Evolutionary conservation across 179 eudicot genomes (phyloP).

Genomic region (Heliamphora pulchella): DNA sequence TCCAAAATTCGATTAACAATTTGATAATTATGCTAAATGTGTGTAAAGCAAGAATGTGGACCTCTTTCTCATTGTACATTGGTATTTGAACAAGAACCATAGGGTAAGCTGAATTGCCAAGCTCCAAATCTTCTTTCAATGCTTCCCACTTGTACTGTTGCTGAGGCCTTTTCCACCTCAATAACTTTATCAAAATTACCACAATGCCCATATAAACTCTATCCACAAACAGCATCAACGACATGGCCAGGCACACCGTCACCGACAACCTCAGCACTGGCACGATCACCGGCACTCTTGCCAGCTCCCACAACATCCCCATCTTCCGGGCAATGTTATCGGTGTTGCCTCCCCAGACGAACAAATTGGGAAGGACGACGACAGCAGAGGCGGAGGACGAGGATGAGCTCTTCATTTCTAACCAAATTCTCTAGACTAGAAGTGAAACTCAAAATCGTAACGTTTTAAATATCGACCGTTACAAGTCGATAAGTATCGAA

Average conservation of each 20-base stretch:
- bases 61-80: constrained; percentile 50
- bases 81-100: constrained; percentile 41
- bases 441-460: too few relatives aligned
- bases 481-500: too few relatives aligned
- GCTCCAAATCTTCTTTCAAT: constrained; percentile 33
- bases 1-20: too few relatives aligned
- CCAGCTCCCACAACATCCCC: constrained; percentile 43
- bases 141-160: constrained; percentile 39
- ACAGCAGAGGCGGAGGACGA: too few relatives aligned
- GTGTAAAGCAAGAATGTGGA: neutral
- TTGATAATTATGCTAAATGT: too few relatives aligned
- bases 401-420: too few relatives aligned
- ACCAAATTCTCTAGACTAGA: too few relatives aligned
- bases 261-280: constrained; percentile 45
- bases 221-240: constrained; percentile 57
- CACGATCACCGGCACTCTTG: constrained; percentile 47
- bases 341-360: too few relatives aligned
- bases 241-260: constrained; percentile 51
- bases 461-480: too few relatives aligned
- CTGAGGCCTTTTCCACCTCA: constrained; percentile 42
- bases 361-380: neutral
- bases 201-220: constrained; percentile 64
- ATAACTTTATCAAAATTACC: constrained; percentile 37
- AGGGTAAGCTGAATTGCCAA: constrained; percentile 31
- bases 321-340: too few relatives aligned